Evolutionary conservation across 768 basidiomycete genomes (phyloP), one percentile per base, ranked within the genome.

Genomic region (Collybia sp.): DNA sequence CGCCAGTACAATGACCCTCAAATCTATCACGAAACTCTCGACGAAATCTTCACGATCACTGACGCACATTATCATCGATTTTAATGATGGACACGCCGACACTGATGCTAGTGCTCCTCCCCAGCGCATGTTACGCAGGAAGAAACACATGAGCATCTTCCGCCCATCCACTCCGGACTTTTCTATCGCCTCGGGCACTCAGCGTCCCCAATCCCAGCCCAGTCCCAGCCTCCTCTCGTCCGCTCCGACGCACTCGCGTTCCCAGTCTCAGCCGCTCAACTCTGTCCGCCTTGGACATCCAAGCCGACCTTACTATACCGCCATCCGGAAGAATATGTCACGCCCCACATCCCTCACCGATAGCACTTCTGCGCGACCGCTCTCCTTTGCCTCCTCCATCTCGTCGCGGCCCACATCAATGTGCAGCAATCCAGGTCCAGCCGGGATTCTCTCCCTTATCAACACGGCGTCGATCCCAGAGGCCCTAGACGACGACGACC

Each of bases 251-350:
- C 39, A 25, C 45, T 30, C 25, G 35, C 46, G 56, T 30, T 51
- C 58, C 15, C 46, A 56, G 20, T 63, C 60, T 3, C 58, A 62
- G 30, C 56, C 58, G 34, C 47, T 53, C 16, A 55, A 64, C 35
- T 52, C 46, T 30, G 61, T 65, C 42, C 73, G 71, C 6, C 61
- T 80, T 20, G 78, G 78, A 1, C 75, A 75, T 50, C 77, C 78
- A 10, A 71, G 60, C 43, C 66, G 79, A 15, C 79, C 78, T 11
- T 77, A 77, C 53, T 80, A 80, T 56, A 68, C 71, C 17, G 78
- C 71, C 41, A 80, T 80, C 42, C 75, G 78, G 30, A 36, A 55
- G 51, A 46, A 48, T 42, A 51, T 49, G 56, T 48, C 43, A 35
- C 50, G 45, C 17, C 55, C 35, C 44, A 46, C 46, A 36, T 46